phyloP scores from a whole-genome alignment of 345 rosid genomes.

The Lepidium africanum region DNA sequence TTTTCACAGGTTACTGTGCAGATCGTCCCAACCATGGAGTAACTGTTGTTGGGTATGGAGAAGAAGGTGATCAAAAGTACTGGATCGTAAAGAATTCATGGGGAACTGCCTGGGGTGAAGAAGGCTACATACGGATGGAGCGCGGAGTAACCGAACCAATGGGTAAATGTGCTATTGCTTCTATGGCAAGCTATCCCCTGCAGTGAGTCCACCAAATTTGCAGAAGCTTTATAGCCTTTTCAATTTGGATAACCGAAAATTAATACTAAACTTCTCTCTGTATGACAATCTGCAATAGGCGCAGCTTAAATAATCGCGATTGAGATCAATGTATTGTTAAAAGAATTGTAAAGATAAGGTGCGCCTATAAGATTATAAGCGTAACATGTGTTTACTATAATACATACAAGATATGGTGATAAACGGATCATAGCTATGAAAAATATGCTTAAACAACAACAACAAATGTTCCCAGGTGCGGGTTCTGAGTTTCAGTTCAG shows the following conservation, averaged over 20 bases:
- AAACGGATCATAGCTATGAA: neutral
- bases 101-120: slow-evolving; percentile 87
- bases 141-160: slow-evolving; percentile 28
- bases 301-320: slow-evolving; percentile 13
- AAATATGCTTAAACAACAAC: neutral
- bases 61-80: slow-evolving; percentile 33
- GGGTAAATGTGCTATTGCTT: slow-evolving; percentile 78
- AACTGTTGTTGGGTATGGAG: slow-evolving; percentile 70
- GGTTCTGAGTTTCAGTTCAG: neutral
- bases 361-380: neutral
- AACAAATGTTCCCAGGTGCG: slow-evolving; percentile 1
- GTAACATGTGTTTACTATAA: neutral
- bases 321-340: neutral
- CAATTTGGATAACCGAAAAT: neutral
- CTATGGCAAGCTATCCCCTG: slow-evolving; percentile 65
- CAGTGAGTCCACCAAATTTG: slow-evolving; percentile 25
- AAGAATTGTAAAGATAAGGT: neutral
- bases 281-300: slow-evolving; percentile 21
- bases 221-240: slow-evolving; percentile 9
- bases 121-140: slow-evolving; percentile 61
- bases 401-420: slow-evolving; percentile 1
- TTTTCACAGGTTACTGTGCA: slow-evolving; percentile 61
- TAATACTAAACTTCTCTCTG: neutral
- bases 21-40: slow-evolving; percentile 69
- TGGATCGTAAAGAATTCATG: slow-evolving; percentile 93